These are phyloP conservation scores for Malus hybrid DNA, from an alignment of 331 rosid species.

Conservation along the genomic window DNA sequence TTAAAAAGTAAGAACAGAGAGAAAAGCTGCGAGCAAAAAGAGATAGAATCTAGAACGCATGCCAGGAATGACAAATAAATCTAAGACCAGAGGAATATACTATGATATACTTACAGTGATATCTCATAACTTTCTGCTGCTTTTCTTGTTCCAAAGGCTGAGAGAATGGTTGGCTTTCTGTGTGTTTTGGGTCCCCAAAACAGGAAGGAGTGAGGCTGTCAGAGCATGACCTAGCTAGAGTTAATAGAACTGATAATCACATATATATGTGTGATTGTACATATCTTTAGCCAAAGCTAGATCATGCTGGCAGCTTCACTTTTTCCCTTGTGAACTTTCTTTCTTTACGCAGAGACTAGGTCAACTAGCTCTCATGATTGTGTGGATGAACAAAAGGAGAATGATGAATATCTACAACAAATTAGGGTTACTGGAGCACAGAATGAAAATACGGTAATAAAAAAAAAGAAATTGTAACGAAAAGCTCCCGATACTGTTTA, in stretches of 20 bases:
- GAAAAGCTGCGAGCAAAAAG: not conserved
- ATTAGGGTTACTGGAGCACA: not conserved
- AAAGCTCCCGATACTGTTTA: too few relatives aligned
- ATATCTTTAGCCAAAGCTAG: slow-evolving; percentile 52
- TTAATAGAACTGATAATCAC: slow-evolving; percentile 14
- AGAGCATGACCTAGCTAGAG: slow-evolving; percentile 98
- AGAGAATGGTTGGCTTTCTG: not conserved
- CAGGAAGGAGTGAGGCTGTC: slow-evolving; percentile 99
- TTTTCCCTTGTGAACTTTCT: slow-evolving; percentile 60
- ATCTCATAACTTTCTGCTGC: not conserved
- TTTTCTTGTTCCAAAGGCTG: not conserved
- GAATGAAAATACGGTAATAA: too few relatives aligned
- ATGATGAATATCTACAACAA: not conserved
- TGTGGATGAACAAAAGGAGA: not conserved
- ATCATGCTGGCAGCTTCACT: slow-evolving; percentile 99
- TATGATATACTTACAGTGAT: slow-evolving; percentile 4
- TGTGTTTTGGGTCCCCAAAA: slow-evolving; percentile 32
- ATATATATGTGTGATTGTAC: not conserved
- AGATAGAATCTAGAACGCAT: slow-evolving; percentile 12
- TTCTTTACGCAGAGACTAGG: not conserved
- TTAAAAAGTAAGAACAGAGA: not conserved
- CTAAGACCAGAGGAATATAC: not conserved
- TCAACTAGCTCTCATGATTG: slow-evolving; percentile 4
- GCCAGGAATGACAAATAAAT: slow-evolving; percentile 6
- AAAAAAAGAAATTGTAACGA: not conserved